Base-by-base conservation (phyloP, 192 early-diverging fungal species). In the Entophlyctis luteolus region DNA sequence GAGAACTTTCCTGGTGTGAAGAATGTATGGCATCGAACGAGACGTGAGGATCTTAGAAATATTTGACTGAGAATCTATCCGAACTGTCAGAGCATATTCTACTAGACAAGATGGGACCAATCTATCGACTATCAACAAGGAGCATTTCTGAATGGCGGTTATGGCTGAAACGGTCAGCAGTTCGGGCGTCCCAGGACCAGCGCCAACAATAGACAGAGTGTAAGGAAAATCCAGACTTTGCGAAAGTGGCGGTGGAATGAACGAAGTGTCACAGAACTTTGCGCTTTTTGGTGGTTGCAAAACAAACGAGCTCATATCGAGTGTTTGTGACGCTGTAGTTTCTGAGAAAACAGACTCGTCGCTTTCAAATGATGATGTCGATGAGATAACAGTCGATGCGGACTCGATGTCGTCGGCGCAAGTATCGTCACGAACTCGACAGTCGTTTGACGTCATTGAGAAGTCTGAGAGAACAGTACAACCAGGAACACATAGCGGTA, bases 111-210 rank as follows among this genome's bases (percentile, higher is more conserved):
- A 67, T 27, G 90, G 88, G 33, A 96, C 88, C 35, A 91, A 79
- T 34, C 88, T 82, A 76, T 97, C 94, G 28, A 88, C 81, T 10
- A 97, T 82, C 14, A 97, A 87, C 27, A 94, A 74, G 48, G 92
- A 90, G 3, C 90, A 90, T 20, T 76, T 67, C 14, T 78, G 45
- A 50, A 80, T 50, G 38, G 73, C 69, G 12, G 56, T 48, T 36
- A 65, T 53, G 4, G 94, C 92, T 32, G 83, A 85, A 45, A 84
- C 72, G 1, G 93, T 94, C 50, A 97, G 74, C 14, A 93, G 79
- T 28, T 87, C 86, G 0, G 91, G 90, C 55, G 90, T 86, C 54
- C 92, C 93, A 4, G 92, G 89, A 3, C 93, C 94, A 4, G 88
- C 92, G 1, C 91, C 91, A 2, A 96, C 88, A 20, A 94, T 76